phyloP scores from a whole-genome alignment of 352 stramenopile genomes.

The Pythium aristosporum region DNA sequence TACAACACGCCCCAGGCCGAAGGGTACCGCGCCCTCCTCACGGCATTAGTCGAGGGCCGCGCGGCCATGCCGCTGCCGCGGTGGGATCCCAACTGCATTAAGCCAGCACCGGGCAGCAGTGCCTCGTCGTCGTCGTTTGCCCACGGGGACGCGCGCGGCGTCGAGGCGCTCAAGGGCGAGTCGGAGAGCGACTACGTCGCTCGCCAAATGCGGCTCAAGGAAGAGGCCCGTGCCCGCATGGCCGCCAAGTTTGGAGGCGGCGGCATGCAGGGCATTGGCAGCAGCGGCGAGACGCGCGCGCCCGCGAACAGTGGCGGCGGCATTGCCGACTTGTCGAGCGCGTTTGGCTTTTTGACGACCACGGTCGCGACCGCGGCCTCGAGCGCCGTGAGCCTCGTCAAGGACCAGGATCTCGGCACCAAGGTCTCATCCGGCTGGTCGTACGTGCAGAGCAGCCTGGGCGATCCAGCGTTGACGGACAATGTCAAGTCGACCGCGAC shows the following conservation, averaged over 20 bases:
- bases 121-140: constrained; percentile 37
- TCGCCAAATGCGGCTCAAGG: constrained; percentile 61
- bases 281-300: constrained; percentile 56
- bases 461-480: constrained; percentile 61
- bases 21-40: constrained; percentile 61
- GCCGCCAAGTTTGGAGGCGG: constrained; percentile 73
- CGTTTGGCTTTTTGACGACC: constrained; percentile 73
- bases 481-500: constrained; percentile 84
- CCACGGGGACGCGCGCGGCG: constrained; percentile 54
- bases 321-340: constrained; percentile 57
- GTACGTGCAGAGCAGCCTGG: constrained; percentile 70
- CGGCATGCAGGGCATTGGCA: constrained; percentile 81
- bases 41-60: constrained; percentile 61
- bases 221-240: constrained; percentile 80
- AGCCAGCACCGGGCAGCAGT: constrained; percentile 23
- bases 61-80: constrained; percentile 47
- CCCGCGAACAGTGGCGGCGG: constrained; percentile 36
- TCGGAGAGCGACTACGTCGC: constrained; percentile 76
- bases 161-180: constrained; percentile 82
- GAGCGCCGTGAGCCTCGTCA: constrained; percentile 66
- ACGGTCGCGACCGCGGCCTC: constrained; percentile 68
- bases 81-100: constrained; percentile 57
- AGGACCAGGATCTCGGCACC: constrained; percentile 69
- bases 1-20: constrained; percentile 85
- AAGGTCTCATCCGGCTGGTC: constrained; percentile 82